A percentile compares a stretch with the other conserved stretches of the same genome.
Conservation (phyloP, 2,329 filamentous ascomycete species). For the Xylaria sp. region DNA sequence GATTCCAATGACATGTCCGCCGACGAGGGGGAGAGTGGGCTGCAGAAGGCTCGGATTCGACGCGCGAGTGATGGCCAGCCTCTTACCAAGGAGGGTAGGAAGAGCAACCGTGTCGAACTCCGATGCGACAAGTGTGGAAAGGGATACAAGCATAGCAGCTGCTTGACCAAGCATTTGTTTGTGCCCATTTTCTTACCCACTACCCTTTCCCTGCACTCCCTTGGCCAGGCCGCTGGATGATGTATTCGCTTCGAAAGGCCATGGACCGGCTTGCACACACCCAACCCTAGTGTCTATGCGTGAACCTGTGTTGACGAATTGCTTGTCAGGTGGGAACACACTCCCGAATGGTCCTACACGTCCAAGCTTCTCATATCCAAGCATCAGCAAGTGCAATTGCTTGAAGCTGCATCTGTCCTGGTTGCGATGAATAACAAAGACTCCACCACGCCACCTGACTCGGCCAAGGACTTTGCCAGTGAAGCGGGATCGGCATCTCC, state of each 20-base stretch:
- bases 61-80: constrained; percentile 89
- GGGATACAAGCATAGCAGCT: constrained; percentile 99
- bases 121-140: constrained; percentile 98
- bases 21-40: constrained; percentile 63
- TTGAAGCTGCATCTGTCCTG: constrained; percentile 96
- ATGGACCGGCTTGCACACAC: constrained; percentile 48
- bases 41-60: constrained; percentile 63
- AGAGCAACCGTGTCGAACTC: constrained; percentile 84
- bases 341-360: constrained; percentile 95
- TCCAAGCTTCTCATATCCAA: constrained; percentile 99
- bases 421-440: constrained; percentile 81
- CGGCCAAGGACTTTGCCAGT: constrained; percentile 76
- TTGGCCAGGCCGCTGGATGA: constrained; percentile 47
- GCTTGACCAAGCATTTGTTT: constrained; percentile 99
- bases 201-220: constrained; percentile 52
- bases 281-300: constrained; percentile 45
- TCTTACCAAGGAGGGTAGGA: constrained; percentile 81
- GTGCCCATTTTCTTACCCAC: constrained; percentile 73
- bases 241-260: constrained; percentile 43
- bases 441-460: constrained; percentile 71
- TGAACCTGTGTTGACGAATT: constrained; percentile 52
- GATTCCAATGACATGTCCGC: constrained; percentile 69
- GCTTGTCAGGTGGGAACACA: constrained; percentile 93
- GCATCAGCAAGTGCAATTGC: constrained; percentile 97
- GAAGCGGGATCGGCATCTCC: constrained; percentile 87